Evolutionary conservation across 2,329 filamentous ascomycete genomes (phyloP), one percentile per base, ranked within the genome.

Genomic region (Exophiala lecanii-corni): DNA sequence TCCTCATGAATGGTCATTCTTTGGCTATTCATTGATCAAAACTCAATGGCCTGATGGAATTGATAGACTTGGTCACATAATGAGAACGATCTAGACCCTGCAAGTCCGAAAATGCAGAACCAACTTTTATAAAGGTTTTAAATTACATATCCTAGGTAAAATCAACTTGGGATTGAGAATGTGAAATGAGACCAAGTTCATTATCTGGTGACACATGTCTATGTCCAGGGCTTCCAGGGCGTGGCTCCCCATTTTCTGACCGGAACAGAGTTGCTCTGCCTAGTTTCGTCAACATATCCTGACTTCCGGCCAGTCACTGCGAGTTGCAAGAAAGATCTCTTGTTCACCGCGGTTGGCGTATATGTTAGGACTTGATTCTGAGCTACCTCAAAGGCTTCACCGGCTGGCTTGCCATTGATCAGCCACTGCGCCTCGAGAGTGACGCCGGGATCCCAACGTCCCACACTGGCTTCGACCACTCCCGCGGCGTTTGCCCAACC

Each of bases 211-310:
- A n/a, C n/a, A 26, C 23, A 6, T 26, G 23, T 6, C 23, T 26
- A 7, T 6, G 7, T 26, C 23, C 23, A 26, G 12, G 23, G 23
- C 23, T 26, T 12, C 23, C 23, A 26, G 23, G 7, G 7, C 12
- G 23, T 7, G 6, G 23, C 6, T 26, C 6, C 23, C 23, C 23
- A 26, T 12, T 26, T 26, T 12, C 23, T 26, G 23, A 26, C 12
- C 7, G 23, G 23, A 26, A 26, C 7, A 6, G 23, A 26, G 23
- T 26, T 26, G 23, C 44, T 47, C 23, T 31, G 18, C 39, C 44
- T 43, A 30, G 44, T 47, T 17, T 47, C 44, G 16, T 47, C 44
- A n/a, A 35, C 34, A 23, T 47, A 47, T 7, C 44, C 44, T 10
- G 13, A 6, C 35, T 47, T 47, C 6, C 39, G 34, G 5, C 39